Percentiles rank a stretch among this genome's conserved stretches.
These are phyloP conservation scores for Setaria italica DNA, from an alignment of 202 grass and related monocot species.

Conservation along the genomic window DNA sequence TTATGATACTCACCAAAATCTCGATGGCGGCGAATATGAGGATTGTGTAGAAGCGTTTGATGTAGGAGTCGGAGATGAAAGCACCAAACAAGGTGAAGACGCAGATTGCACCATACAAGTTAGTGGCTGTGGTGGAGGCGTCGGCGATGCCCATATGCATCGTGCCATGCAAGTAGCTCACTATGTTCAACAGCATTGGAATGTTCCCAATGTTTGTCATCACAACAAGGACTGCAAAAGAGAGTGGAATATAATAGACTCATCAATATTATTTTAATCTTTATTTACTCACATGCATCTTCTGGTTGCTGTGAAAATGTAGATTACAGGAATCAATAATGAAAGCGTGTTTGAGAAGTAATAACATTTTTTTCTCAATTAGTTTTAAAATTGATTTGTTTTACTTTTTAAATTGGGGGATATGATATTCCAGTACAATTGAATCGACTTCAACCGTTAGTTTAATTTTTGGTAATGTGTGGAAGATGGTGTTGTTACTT, in stretches of 20 bases:
- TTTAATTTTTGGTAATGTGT: too few species aligned
- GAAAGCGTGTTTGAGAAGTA: neutral
- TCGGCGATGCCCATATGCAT: slow-evolving; percentile 71
- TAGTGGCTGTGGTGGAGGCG: slow-evolving; percentile 53
- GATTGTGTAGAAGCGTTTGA: slow-evolving; percentile 63
- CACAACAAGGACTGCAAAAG: slow-evolving; percentile 54
- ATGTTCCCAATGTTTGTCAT: slow-evolving; percentile 56
- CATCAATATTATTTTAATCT: neutral
- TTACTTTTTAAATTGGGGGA: neutral
- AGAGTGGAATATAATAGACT: too few species aligned
- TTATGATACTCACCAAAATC: slow-evolving; percentile 46
- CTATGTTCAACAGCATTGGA: slow-evolving; percentile 61
- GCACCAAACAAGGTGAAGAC: slow-evolving; percentile 69
- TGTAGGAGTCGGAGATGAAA: slow-evolving; percentile 83
- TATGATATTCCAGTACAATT: neutral
- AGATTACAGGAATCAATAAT: too few species aligned
- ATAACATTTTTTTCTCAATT: neutral
- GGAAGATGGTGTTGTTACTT: slow-evolving; percentile 3
- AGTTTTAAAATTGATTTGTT: neutral
- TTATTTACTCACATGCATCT: neutral
- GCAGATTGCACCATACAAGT: slow-evolving; percentile 55
- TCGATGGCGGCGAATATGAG: slow-evolving; percentile 63
- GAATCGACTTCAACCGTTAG: too few species aligned
- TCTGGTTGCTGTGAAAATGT: neutral
- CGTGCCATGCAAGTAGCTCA: slow-evolving; percentile 60